These are phyloP conservation scores for Cyclocybe aegerita DNA, from an alignment of 768 basidiomycete genomes.

Conservation along the genomic window DNA sequence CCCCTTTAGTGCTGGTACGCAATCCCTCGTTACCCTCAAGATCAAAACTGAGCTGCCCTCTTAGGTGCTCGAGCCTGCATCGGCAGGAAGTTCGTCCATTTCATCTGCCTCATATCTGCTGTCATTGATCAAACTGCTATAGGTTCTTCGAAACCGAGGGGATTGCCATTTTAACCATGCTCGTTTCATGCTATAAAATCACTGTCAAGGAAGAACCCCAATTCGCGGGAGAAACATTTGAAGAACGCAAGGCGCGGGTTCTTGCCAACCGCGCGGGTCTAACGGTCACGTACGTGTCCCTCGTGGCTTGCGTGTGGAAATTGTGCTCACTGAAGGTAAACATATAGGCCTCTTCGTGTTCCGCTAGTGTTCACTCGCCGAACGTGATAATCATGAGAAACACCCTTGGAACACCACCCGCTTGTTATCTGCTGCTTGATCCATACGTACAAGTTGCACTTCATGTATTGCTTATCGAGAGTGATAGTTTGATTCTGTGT, in stretches of 20 bases:
- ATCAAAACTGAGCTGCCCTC: not conserved
- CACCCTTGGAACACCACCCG: too few relatives aligned
- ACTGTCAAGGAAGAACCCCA: slow-evolving; percentile 50
- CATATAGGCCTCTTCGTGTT: slow-evolving; percentile 23
- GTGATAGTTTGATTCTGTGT: too few relatives aligned
- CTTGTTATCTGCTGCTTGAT: too few relatives aligned
- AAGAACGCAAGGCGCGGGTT: slow-evolving; percentile 42
- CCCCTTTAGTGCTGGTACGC: slow-evolving; percentile 46
- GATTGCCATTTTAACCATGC: slow-evolving; percentile 46
- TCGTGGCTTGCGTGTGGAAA: not conserved
- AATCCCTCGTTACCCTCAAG: not conserved
- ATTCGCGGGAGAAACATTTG: slow-evolving; percentile 46
- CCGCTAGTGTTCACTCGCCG: slow-evolving; percentile 23
- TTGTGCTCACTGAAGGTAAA: not conserved
- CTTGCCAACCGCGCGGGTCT: slow-evolving; percentile 33
- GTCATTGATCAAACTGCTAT: not conserved
- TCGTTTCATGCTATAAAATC: slow-evolving; percentile 46
- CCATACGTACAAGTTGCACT: too few relatives aligned
- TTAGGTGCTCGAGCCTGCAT: slow-evolving; percentile 22
- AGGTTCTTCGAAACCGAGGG: slow-evolving; percentile 55
- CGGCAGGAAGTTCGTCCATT: slow-evolving; percentile 17
- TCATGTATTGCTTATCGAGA: too few relatives aligned
- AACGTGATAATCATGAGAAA: not conserved
- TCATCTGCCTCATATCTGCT: not conserved
- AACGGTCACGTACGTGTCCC: slow-evolving; percentile 44